Percentiles rank a stretch among this genome's conserved stretches.
phyloP scores from a whole-genome alignment of 2,329 filamentous ascomycete species.

The Apiospora rasikravindrae region DNA sequence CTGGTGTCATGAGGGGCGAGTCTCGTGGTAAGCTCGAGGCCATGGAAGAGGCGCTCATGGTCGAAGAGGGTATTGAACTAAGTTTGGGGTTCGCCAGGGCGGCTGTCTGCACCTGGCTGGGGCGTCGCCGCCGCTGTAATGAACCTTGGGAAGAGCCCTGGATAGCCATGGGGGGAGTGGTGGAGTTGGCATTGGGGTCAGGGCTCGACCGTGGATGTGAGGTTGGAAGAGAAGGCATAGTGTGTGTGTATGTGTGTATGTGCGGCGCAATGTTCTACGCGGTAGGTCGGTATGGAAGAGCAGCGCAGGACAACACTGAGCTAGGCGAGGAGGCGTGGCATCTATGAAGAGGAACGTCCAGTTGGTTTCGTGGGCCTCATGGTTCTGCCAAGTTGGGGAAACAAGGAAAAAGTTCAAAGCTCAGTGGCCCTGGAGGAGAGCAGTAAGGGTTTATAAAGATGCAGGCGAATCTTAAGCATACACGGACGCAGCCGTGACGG shows the following conservation, averaged over 20 bases:
- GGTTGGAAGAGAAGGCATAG: constrained; percentile 41
- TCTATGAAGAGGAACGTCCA: constrained; percentile 30
- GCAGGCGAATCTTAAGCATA: constrained; percentile 13
- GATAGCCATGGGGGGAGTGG: constrained; percentile 48
- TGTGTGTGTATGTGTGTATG: constrained; percentile 32
- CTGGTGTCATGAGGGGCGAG: constrained; percentile 64
- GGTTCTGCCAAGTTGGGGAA: constrained; percentile 11
- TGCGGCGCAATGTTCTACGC: constrained; percentile 31
- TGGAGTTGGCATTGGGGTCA: constrained; percentile 36
- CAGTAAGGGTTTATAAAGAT: constrained; percentile 12
- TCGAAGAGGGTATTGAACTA: constrained; percentile 53
- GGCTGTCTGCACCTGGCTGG: constrained; percentile 54
- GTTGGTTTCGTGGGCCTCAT: constrained; percentile 18
- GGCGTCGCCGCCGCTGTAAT: constrained; percentile 49
- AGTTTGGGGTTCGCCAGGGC: constrained; percentile 45
- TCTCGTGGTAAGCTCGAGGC: constrained; percentile 60
- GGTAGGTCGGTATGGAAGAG: constrained; percentile 32
- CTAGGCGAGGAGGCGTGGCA: constrained; percentile 23
- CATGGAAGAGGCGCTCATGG: constrained; percentile 61
- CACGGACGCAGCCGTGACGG: constrained; percentile 10
- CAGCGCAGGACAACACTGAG: constrained; percentile 29
- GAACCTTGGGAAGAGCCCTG: constrained; percentile 46
- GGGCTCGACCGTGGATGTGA: constrained; percentile 38
- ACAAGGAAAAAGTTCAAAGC: not conserved
- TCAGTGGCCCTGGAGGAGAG: constrained; percentile 12